Evolutionary conservation across 345 rosid genomes (phyloP).

Genomic region (Erodium maritimum): DNA sequence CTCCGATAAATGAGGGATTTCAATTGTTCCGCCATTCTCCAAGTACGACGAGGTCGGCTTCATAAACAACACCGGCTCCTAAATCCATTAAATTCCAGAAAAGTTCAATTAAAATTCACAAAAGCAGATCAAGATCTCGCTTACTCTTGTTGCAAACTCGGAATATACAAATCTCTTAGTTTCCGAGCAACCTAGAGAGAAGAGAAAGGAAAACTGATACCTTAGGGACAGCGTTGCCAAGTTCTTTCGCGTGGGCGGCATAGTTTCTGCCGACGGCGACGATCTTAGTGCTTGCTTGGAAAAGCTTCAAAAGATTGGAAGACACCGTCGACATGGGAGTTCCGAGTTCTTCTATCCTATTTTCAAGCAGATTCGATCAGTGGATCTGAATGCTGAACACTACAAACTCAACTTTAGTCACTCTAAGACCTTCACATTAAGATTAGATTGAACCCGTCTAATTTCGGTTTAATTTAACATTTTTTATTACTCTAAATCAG

Average conservation of each 20-base stretch:
- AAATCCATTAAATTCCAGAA: neutral
- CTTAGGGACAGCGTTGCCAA: conserved; percentile 88
- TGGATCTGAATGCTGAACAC: too few species aligned
- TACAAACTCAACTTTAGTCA: too few species aligned
- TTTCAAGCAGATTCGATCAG: too few species aligned
- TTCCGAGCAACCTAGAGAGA: neutral
- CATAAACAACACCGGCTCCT: conserved; percentile 84
- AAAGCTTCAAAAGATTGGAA: conserved; percentile 37
- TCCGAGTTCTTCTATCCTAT: too few species aligned
- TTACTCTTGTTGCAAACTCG: neutral
- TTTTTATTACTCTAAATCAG: too few species aligned
- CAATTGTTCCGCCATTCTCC: conserved; percentile 79
- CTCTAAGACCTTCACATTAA: too few species aligned
- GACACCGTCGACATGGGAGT: conserved; percentile 18
- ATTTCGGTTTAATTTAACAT: too few species aligned
- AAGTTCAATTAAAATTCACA: neutral
- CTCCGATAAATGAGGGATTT: conserved; percentile 61
- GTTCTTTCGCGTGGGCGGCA: conserved; percentile 90
- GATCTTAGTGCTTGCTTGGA: conserved; percentile 71
- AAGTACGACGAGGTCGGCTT: conserved; percentile 91
- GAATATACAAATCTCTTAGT: too few species aligned
- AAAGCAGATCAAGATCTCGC: neutral
- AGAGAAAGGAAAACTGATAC: conserved; percentile 13
- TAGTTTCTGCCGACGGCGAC: conserved; percentile 95
- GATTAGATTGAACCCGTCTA: too few species aligned